These are phyloP conservation scores for Geranium brycei DNA, from an alignment of 345 rosid species.

Conservation along the genomic window DNA sequence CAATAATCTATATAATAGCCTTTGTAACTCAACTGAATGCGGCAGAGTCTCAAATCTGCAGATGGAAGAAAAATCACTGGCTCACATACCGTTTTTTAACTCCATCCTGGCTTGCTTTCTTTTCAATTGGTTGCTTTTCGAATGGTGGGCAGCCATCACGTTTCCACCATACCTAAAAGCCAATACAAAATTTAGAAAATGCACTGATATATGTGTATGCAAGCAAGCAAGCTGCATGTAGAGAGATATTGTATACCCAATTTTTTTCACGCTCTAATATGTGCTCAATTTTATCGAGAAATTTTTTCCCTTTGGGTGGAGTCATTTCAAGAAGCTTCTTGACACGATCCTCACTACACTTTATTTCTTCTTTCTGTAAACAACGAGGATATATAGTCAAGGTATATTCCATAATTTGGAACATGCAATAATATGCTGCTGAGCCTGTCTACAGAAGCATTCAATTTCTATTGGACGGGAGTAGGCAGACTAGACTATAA, in stretches of 20 bases:
- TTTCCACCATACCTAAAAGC: constrained; percentile 88
- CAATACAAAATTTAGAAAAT: constrained; percentile 8
- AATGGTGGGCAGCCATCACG: constrained; percentile 95
- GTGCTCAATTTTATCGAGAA: constrained; percentile 74
- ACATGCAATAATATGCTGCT: neutral
- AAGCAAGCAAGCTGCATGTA: neutral
- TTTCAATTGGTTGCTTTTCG: constrained; percentile 78
- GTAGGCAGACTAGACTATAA: neutral
- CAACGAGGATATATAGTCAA: neutral
- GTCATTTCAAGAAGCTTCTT: constrained; percentile 81
- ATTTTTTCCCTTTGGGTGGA: constrained; percentile 87
- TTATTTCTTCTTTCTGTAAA: constrained; percentile 81
- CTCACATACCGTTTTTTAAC: constrained; percentile 48
- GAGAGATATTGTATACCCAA: constrained; percentile 46
- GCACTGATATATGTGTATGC: neutral
- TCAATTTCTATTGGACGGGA: neutral
- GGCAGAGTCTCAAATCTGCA: no score
- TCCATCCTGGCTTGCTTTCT: constrained; percentile 49
- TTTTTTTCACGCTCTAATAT: constrained; percentile 87
- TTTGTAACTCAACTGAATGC: no score
- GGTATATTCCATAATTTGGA: neutral
- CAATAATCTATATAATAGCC: no score
- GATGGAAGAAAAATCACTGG: neutral
- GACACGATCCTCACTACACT: constrained; percentile 72
- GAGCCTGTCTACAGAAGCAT: neutral